Evolutionary conservation across 179 eudicot species (phyloP).

Genomic region (Nepenthes alata): DNA sequence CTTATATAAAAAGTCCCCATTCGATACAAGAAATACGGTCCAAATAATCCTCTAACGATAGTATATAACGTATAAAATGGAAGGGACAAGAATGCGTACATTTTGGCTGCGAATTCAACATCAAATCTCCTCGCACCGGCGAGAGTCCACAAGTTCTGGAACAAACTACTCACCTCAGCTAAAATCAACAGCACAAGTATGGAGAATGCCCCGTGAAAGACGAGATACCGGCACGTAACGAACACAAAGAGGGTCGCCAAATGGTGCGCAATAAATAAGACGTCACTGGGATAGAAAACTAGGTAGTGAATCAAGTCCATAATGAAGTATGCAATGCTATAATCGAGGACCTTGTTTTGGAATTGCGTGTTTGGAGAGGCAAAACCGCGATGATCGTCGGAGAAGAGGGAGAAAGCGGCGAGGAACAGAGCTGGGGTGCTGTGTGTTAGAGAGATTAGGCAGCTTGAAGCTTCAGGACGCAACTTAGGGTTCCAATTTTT

Average conservation of each 20-base stretch:
- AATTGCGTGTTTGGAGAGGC: constrained; percentile 36
- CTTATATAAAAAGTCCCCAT: constrained; percentile 33
- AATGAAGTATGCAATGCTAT: constrained; percentile 57
- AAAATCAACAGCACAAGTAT: constrained; percentile 34
- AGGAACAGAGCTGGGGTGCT: constrained; percentile 61
- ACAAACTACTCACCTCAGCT: constrained; percentile 54
- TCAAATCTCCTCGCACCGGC: constrained; percentile 32
- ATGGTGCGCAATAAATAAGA: constrained; percentile 58
- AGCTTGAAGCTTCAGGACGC: constrained; percentile 61
- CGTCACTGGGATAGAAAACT: constrained; percentile 36
- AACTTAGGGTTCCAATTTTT: constrained; percentile 35
- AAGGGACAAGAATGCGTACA: constrained; percentile 26
- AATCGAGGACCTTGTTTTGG: constrained; percentile 43
- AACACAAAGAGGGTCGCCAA: constrained; percentile 61
- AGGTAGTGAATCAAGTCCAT: constrained; percentile 55
- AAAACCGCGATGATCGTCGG: constrained; percentile 18
- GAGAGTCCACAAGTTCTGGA: constrained; percentile 63
- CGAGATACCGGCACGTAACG: constrained; percentile 43
- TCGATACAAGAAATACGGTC: constrained; percentile 37
- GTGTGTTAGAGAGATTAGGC: constrained; percentile 49
- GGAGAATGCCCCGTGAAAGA: constrained; percentile 36
- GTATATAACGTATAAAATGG: constrained; percentile 46
- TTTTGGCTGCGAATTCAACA: constrained; percentile 24
- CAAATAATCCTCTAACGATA: constrained; percentile 43
- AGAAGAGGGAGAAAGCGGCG: constrained; percentile 26